Conservation (phyloP, 129 eudicot genomes). For the Tagetes erecta region DNA sequence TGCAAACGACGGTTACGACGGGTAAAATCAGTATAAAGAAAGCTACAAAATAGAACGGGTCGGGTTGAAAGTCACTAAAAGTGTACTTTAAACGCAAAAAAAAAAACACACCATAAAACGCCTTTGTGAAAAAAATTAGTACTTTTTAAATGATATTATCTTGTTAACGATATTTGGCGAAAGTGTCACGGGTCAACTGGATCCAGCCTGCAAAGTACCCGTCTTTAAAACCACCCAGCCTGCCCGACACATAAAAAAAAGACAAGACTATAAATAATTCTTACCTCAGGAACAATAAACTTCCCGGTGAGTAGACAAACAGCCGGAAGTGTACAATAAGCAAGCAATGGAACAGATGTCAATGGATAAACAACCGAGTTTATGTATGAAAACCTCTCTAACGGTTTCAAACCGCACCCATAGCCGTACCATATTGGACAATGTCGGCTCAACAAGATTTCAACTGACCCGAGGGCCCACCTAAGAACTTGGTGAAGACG, state of each 20-base stretch:
- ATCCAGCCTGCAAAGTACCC: not conserved
- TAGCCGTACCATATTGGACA: constrained; percentile 94
- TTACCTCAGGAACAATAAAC: constrained; percentile 89
- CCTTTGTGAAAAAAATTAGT: not conserved
- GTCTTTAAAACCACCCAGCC: not conserved
- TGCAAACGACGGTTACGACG: constrained; percentile 20
- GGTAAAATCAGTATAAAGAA: not conserved
- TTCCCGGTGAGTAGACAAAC: constrained; percentile 87
- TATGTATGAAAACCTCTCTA: constrained; percentile 82
- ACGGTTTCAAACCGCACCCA: constrained; percentile 83
- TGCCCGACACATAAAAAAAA: not conserved
- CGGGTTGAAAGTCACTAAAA: not conserved
- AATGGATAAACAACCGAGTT: constrained; percentile 80
- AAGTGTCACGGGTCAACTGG: not conserved
- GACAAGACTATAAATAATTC: not conserved
- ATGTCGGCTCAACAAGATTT: constrained; percentile 75
- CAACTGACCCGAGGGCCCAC: constrained; percentile 93
- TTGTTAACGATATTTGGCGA: not conserved
- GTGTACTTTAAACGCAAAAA: not conserved
- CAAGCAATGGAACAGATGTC: constrained; percentile 78
- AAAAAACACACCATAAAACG: not conserved
- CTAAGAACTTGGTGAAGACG: constrained; percentile 92
- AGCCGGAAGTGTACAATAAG: constrained; percentile 82
- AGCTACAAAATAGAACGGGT: not conserved
- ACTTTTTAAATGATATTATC: not conserved